Conservation (phyloP, 768 basidiomycete species). For the Serendipita sp. region DNA sequence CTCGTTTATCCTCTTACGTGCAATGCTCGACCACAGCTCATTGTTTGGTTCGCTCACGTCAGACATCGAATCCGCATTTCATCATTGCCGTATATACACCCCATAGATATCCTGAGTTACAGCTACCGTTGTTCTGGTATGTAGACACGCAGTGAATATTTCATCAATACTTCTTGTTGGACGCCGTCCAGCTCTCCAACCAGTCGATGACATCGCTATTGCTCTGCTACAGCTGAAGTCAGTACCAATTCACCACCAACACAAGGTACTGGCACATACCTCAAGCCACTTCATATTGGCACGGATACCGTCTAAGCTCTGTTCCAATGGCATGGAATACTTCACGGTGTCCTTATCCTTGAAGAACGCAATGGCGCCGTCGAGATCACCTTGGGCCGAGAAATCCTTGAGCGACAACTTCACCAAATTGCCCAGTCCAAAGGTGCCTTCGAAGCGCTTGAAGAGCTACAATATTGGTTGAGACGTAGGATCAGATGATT, state of each 20-base stretch:
- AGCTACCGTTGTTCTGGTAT: not conserved
- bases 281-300: slow-evolving; percentile 46
- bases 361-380: slow-evolving; percentile 56
- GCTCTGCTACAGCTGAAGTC: not conserved
- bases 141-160: not conserved
- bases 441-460: slow-evolving; percentile 51
- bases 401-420: slow-evolving; percentile 31
- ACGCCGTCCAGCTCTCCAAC: not conserved
- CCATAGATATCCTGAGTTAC: too few relatives aligned
- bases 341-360: slow-evolving; percentile 57
- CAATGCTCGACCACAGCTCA: too few relatives aligned
- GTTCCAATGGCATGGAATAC: slow-evolving; percentile 46
- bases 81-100: too few relatives aligned
- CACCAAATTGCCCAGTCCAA: slow-evolving; percentile 13
- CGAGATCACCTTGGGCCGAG: slow-evolving; percentile 51
- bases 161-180: not conserved
- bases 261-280: slow-evolving; percentile 23
- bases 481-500: not conserved
- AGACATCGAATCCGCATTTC: too few relatives aligned
- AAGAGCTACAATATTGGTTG: slow-evolving; percentile 28
- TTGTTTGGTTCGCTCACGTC: too few relatives aligned
- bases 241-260: not conserved
- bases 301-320: slow-evolving; percentile 52
- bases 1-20: too few relatives aligned
- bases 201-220: slow-evolving; percentile 5